A percentile compares a stretch with the other conserved stretches of the same genome.
Evolutionary conservation across 768 basidiomycete species (phyloP).

Genomic region (Coprinellus aureogranulatus): DNA sequence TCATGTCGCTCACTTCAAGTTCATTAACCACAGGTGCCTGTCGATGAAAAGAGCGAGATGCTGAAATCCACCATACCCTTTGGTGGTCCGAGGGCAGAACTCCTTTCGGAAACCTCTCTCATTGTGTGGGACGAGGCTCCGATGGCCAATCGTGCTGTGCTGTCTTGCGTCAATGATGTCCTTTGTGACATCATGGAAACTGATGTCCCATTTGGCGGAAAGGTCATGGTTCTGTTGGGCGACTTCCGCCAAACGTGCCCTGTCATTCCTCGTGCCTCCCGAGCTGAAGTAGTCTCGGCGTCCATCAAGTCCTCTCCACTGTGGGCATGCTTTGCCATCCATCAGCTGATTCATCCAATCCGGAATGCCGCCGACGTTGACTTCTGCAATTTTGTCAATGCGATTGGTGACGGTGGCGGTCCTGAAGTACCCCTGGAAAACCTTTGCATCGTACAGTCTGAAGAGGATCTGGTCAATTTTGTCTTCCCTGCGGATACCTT

Average conservation of each 20-base stretch:
- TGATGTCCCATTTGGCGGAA: slow-evolving; percentile 35
- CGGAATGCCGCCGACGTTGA: slow-evolving; percentile 34
- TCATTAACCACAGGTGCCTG: slow-evolving; percentile 29
- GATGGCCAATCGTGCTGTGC: slow-evolving; percentile 34
- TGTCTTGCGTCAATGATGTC: slow-evolving; percentile 33
- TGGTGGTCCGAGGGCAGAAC: slow-evolving; percentile 25
- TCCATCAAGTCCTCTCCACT: slow-evolving; percentile 34
- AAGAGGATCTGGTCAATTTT: neutral
- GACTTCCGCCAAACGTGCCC: slow-evolving; percentile 43
- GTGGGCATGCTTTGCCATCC: slow-evolving; percentile 29
- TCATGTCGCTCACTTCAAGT: neutral
- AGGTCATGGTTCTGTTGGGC: slow-evolving; percentile 32
- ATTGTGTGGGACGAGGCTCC: slow-evolving; percentile 45
- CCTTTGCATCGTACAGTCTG: neutral
- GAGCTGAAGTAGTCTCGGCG: slow-evolving; percentile 27
- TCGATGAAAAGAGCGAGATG: slow-evolving; percentile 29
- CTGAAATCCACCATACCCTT: slow-evolving; percentile 30
- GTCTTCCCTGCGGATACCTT: neutral
- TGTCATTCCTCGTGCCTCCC: slow-evolving; percentile 29
- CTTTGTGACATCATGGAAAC: slow-evolving; percentile 25
- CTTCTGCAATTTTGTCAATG: slow-evolving; percentile 35
- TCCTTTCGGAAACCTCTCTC: slow-evolving; percentile 26
- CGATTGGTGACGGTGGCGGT: slow-evolving; percentile 33
- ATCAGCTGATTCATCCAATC: slow-evolving; percentile 28
- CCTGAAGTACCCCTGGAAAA: slow-evolving; percentile 19